Evolutionary conservation across 371 early-diverging fungal genomes (phyloP).

Genomic region (Catenaria anguillulae): DNA sequence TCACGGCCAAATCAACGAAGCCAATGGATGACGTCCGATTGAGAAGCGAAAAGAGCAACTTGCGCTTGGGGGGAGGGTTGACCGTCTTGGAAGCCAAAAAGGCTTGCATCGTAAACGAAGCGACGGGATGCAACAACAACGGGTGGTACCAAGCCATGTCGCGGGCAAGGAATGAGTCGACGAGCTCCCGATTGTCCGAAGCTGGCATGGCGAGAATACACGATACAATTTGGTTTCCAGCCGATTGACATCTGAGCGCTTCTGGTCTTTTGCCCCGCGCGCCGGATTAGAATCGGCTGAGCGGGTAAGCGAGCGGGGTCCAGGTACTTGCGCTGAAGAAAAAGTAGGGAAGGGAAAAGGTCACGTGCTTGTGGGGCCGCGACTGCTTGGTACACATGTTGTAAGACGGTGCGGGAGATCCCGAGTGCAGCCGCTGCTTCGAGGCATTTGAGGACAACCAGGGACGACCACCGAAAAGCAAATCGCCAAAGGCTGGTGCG

Average conservation of each 20-base stretch:
- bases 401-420: not conserved
- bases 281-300: not conserved
- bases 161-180: constrained; percentile 4
- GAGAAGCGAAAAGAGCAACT: constrained; percentile 39
- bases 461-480: constrained; percentile 17
- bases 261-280: not conserved
- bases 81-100: constrained; percentile 41
- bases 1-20: constrained; percentile 30
- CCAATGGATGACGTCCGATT: constrained; percentile 29
- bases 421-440: not conserved
- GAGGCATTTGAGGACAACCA: not conserved
- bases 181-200: constrained; percentile 1
- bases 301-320: not conserved
- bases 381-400: not conserved
- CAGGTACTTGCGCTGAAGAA: not conserved
- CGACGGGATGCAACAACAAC: constrained; percentile 35
- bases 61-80: constrained; percentile 43
- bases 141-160: constrained; percentile 16
- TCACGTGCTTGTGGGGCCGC: too few species aligned
- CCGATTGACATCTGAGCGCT: not conserved
- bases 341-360: not conserved
- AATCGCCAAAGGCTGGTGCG: constrained; percentile 32
- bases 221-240: not conserved
- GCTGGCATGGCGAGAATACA: not conserved
- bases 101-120: constrained; percentile 57